These are phyloP conservation scores for Conticribra weissflogii DNA, from an alignment of 108 stramenopile species.

Conservation along the genomic window DNA sequence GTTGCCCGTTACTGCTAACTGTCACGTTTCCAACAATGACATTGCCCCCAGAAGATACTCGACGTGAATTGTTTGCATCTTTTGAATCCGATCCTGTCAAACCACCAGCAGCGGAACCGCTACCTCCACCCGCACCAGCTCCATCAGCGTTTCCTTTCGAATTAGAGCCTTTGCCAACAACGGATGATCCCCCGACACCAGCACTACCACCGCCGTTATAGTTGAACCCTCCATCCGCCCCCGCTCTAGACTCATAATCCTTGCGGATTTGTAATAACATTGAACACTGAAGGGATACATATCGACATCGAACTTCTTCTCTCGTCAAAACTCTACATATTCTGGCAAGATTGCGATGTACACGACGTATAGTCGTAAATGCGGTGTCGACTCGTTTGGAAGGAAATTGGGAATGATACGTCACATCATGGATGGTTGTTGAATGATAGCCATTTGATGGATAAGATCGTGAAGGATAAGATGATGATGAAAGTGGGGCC, in stretches of 20 bases:
- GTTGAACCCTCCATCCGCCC: constrained; percentile 5
- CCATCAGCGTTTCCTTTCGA: background rate
- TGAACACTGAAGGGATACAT: constrained; percentile 69
- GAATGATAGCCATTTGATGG: background rate
- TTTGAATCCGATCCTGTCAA: background rate
- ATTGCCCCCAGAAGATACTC: background rate
- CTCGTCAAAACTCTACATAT: constrained; percentile 76
- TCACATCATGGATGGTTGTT: background rate
- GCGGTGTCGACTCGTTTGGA: constrained; percentile 23
- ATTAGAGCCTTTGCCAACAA: background rate
- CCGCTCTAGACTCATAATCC: constrained; percentile 36
- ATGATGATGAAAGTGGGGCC: constrained; percentile 33
- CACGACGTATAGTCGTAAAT: constrained; percentile 61
- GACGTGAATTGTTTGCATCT: constrained; percentile 15
- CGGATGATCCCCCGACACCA: background rate
- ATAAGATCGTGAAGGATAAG: background rate
- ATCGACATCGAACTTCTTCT: constrained; percentile 79
- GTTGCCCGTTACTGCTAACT: background rate
- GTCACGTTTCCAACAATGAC: background rate
- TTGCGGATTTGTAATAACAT: constrained; percentile 49
- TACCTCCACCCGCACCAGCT: background rate
- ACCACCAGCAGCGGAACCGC: background rate
- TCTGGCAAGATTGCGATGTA: constrained; percentile 75
- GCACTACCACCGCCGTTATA: background rate
- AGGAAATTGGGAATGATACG: background rate